These are phyloP conservation scores for Entrophospora sp. DNA, from an alignment of 192 early-diverging fungal genomes.

Conservation along the genomic window DNA sequence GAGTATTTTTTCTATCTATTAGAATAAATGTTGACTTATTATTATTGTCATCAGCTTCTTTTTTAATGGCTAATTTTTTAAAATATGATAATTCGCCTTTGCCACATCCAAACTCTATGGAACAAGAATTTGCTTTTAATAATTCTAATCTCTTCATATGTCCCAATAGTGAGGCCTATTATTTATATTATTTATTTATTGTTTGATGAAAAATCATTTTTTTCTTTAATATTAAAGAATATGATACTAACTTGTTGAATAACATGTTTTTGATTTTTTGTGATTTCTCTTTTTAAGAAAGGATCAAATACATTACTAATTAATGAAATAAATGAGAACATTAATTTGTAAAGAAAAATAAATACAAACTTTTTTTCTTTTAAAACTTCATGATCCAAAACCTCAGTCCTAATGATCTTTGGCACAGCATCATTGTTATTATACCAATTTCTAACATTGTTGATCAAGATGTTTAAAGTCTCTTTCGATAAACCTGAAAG, in stretches of 20 bases:
- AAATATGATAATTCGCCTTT: conserved; percentile 48
- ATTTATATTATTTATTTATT: too few species aligned
- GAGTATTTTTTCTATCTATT: conserved; percentile 69
- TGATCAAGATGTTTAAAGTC: not conserved
- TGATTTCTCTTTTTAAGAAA: conserved; percentile 21
- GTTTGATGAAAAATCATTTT: too few species aligned
- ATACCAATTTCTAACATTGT: conserved; percentile 3
- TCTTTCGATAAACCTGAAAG: conserved; percentile 12
- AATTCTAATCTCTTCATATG: conserved; percentile 57
- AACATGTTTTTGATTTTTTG: conserved; percentile 40
- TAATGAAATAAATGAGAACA: too few species aligned
- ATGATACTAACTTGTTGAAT: conserved; percentile 38
- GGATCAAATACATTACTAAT: not conserved
- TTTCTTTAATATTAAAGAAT: too few species aligned
- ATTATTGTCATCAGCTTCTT: conserved; percentile 27
- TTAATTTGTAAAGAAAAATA: too few species aligned
- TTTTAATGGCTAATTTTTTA: conserved; percentile 35
- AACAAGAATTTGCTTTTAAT: conserved; percentile 47
- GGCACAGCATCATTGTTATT: not conserved
- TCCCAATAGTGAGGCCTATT: conserved; percentile 71
- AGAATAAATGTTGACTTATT: conserved; percentile 46
- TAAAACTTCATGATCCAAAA: conserved; percentile 10
- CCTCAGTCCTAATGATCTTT: not conserved
- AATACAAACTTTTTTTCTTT: not conserved
- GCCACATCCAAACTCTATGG: conserved; percentile 76